phyloP scores from a whole-genome alignment of 768 basidiomycete species.

The Suillus americanus region DNA sequence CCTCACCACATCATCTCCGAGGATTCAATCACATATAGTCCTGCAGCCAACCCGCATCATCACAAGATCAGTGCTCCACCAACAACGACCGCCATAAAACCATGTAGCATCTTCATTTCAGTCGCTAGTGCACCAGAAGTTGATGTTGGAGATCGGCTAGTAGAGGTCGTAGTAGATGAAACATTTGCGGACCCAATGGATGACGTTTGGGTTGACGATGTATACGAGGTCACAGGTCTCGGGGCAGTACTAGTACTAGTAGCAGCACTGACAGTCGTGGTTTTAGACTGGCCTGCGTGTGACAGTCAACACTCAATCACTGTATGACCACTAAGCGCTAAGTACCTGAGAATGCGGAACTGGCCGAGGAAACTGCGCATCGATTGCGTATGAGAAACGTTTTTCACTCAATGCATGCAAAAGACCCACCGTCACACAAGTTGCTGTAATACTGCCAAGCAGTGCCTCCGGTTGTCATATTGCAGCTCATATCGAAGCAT shows the following conservation, averaged over 20 bases:
- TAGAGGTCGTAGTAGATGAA: constrained; percentile 1
- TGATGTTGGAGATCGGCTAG: constrained; percentile 2
- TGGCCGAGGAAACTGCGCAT: neutral
- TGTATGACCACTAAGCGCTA: neutral
- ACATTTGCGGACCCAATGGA: neutral
- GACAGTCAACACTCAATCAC: neutral
- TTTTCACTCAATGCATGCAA: neutral
- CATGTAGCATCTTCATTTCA: neutral
- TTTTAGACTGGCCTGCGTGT: neutral
- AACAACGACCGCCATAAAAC: neutral
- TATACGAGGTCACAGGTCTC: neutral
- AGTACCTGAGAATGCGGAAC: neutral
- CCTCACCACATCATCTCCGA: neutral
- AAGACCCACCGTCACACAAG: neutral
- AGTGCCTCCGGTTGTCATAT: neutral
- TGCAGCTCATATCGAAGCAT: neutral
- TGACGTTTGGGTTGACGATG: neutral
- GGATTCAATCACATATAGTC: neutral
- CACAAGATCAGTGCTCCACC: constrained; percentile 5
- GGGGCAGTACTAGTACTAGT: neutral
- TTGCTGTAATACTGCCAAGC: neutral
- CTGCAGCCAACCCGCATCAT: neutral
- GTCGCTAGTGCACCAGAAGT: constrained; percentile 5
- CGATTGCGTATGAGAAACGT: neutral
- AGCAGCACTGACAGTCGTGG: neutral